phyloP scores from a whole-genome alignment of 306 rosid species.

The Glycine tomentella region DNA sequence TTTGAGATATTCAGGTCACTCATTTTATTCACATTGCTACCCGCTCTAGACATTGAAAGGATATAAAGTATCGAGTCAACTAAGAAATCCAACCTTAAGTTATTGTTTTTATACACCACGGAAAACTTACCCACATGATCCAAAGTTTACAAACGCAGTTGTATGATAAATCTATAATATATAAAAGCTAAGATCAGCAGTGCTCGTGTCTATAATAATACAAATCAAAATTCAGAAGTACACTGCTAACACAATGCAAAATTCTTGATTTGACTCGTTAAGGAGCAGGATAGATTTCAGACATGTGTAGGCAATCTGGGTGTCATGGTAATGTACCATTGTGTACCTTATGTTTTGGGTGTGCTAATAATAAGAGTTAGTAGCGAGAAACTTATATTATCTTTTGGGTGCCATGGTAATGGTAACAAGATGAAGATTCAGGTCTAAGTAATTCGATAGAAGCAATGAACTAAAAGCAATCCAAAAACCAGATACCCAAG shows the following conservation, averaged over 20 bases:
- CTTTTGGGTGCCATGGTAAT: constrained; percentile 14
- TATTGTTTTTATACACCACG: neutral
- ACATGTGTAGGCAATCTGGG: constrained; percentile 4
- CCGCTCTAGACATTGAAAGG: neutral
- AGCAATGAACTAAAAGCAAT: constrained; percentile 44
- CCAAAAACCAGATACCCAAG: constrained; percentile 40
- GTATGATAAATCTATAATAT: neutral
- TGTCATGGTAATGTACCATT: neutral
- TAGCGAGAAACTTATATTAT: neutral
- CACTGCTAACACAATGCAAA: constrained; percentile 11
- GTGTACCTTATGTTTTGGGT: neutral
- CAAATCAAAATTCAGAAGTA: neutral
- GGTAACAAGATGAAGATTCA: constrained; percentile 1
- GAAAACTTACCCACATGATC: neutral
- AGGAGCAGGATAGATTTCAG: neutral
- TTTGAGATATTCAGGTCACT: constrained; percentile 15
- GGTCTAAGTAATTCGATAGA: constrained; percentile 27
- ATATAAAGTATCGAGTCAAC: neutral
- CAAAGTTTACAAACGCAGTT: neutral
- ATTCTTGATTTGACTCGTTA: neutral
- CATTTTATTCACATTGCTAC: constrained; percentile 22
- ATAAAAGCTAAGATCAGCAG: constrained; percentile 19
- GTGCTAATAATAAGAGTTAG: neutral
- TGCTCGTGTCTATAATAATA: neutral
- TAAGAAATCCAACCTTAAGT: constrained; percentile 17